Evolutionary conservation across 495 filamentous ascomycete genomes (phyloP).

Genomic region (Lineolata rhizophorae): DNA sequence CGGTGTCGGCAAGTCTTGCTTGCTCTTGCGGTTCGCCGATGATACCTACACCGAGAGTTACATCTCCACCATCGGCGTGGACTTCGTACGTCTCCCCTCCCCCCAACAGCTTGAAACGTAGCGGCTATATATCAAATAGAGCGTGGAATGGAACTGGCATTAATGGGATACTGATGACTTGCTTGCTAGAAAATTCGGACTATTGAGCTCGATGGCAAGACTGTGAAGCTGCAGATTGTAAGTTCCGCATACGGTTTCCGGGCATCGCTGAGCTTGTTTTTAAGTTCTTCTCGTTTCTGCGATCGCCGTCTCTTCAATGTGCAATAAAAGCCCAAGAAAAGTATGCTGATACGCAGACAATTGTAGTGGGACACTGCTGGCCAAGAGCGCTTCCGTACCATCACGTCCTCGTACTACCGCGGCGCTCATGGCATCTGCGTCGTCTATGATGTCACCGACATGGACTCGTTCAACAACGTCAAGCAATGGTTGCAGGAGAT

Average conservation of each 20-base stretch:
- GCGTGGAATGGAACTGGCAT: too few relatives aligned
- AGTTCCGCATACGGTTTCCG: too few relatives aligned
- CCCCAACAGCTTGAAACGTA: too few relatives aligned
- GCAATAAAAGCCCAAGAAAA: background rate
- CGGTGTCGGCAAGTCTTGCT: slow-evolving; percentile 97
- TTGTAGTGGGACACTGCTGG: slow-evolving; percentile 93
- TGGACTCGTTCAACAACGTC: slow-evolving; percentile 99
- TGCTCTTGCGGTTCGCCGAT: slow-evolving; percentile 92
- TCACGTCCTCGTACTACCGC: slow-evolving; percentile 98
- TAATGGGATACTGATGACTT: background rate
- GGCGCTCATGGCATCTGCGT: slow-evolving; percentile 98
- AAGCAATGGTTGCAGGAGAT: slow-evolving; percentile 99
- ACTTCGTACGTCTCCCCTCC: background rate
- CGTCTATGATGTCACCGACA: slow-evolving; percentile 98
- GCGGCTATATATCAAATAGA: too few relatives aligned
- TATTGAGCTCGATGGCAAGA: slow-evolving; percentile 99
- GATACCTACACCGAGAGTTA: slow-evolving; percentile 99
- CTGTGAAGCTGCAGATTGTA: slow-evolving; percentile 87
- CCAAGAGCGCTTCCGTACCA: slow-evolving; percentile 97
- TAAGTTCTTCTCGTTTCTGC: too few relatives aligned
- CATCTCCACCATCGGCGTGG: slow-evolving; percentile 53
- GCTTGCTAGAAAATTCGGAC: background rate
- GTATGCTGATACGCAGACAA: background rate
- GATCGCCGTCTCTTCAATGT: too few relatives aligned
- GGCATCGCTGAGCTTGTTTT: too few relatives aligned